Percentiles rank a stretch among this genome's conserved stretches.
These are phyloP conservation scores for Phycomyces blakesleeanus DNA, from an alignment of 192 early-diverging fungal species.

Conservation along the genomic window DNA sequence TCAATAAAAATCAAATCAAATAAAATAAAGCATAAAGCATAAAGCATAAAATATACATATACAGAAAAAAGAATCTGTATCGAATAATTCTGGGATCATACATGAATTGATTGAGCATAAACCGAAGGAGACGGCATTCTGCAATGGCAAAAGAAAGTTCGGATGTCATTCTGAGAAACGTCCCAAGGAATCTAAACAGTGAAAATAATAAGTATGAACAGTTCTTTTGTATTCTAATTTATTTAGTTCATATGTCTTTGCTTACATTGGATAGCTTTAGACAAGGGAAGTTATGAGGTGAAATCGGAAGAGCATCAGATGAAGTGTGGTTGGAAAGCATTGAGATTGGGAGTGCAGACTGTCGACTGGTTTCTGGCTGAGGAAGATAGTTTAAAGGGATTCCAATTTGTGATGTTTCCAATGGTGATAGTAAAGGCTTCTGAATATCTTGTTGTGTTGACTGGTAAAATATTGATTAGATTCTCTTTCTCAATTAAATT, in stretches of 20 bases:
- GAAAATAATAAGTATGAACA: too few relatives aligned
- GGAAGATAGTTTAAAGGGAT: too few relatives aligned
- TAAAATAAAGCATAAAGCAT: too few relatives aligned
- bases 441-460: too few relatives aligned
- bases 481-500: too few relatives aligned
- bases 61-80: not conserved
- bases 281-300: conserved; percentile 1
- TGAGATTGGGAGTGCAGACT: too few relatives aligned
- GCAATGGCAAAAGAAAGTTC: conserved; percentile 38
- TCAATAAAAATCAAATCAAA: too few relatives aligned
- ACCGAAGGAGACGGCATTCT: conserved; percentile 38
- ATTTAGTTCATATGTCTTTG: not conserved
- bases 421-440: too few relatives aligned
- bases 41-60: not conserved
- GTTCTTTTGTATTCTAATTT: too few relatives aligned
- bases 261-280: conserved; percentile 18
- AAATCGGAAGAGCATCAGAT: not conserved
- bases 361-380: too few relatives aligned
- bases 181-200: conserved; percentile 73
- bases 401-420: too few relatives aligned
- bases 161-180: conserved; percentile 51
- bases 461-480: too few relatives aligned
- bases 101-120: conserved; percentile 50
- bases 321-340: not conserved
- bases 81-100: conserved; percentile 35